Percentiles rank a stretch among this genome's conserved stretches.
Evolutionary conservation across 2,329 filamentous ascomycete genomes (phyloP).

Genomic region (Ceratocystis albifundus): DNA sequence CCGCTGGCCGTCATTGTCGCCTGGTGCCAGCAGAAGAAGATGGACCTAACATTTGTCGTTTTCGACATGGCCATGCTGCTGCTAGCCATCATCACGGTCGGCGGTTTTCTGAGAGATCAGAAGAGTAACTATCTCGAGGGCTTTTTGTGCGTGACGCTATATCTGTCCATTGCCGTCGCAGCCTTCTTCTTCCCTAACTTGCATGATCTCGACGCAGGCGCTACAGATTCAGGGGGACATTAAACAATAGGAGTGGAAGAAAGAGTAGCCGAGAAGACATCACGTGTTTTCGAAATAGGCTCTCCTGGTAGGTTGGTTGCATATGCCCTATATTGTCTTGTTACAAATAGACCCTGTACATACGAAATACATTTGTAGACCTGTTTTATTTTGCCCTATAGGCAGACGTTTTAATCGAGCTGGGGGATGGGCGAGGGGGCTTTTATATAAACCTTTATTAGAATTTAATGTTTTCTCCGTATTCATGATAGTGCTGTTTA

Average conservation of each 20-base stretch:
- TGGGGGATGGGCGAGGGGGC: too few species aligned
- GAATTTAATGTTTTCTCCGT: too few species aligned
- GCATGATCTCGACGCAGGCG: neutral
- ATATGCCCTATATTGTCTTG: neutral
- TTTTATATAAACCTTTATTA: neutral
- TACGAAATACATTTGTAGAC: neutral
- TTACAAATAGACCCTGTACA: constrained; percentile 8
- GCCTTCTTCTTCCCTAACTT: constrained; percentile 46
- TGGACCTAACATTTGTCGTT: constrained; percentile 75
- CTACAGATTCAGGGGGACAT: neutral
- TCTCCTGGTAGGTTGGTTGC: neutral
- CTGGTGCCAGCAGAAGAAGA: constrained; percentile 59
- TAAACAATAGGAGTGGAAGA: neutral
- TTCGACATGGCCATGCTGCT: constrained; percentile 78
- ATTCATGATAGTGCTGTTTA: neutral
- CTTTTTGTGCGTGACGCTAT: constrained; percentile 60
- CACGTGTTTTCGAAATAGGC: neutral
- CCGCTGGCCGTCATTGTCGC: constrained; percentile 73
- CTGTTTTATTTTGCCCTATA: too few species aligned
- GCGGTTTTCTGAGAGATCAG: constrained; percentile 75
- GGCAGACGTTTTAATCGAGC: neutral
- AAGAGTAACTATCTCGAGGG: constrained; percentile 90
- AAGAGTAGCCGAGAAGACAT: neutral
- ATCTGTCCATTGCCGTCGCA: constrained; percentile 48
- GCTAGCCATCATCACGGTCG: constrained; percentile 73